phyloP scores from a whole-genome alignment of 2,329 filamentous ascomycete genomes.

The Atkinsonella texensis region DNA sequence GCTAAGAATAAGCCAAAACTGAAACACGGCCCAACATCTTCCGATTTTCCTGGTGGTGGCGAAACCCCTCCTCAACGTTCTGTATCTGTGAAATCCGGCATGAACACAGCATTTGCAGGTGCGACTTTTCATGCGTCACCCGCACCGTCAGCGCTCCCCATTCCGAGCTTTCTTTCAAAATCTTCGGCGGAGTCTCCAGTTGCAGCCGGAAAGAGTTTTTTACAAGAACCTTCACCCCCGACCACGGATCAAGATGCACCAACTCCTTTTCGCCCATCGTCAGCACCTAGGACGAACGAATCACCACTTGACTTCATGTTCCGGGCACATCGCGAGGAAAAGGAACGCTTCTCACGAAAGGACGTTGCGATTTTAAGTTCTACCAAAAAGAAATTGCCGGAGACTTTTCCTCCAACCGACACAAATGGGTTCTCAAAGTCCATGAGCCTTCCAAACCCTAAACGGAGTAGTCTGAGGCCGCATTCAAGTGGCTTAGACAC shows the following conservation, averaged over 20 bases:
- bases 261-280: constrained; percentile 28
- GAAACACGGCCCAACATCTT: constrained; percentile 23
- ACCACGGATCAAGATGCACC: constrained; percentile 39
- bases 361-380: constrained; percentile 25
- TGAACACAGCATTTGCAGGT: constrained; percentile 65
- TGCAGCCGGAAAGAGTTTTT: constrained; percentile 19
- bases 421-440: constrained; percentile 12
- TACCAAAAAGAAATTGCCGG: not conserved
- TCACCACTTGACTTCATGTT: constrained; percentile 88
- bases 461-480: constrained; percentile 13
- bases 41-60: constrained; percentile 27
- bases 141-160: constrained; percentile 76
- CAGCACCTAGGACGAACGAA: constrained; percentile 31
- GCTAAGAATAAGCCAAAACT: constrained; percentile 15
- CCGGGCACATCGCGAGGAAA: constrained; percentile 71
- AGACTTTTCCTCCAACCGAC: constrained; percentile 7
- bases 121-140: constrained; percentile 93
- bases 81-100: constrained; percentile 30
- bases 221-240: constrained; percentile 36
- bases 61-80: constrained; percentile 32
- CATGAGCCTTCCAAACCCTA: constrained; percentile 14
- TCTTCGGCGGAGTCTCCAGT: constrained; percentile 54
- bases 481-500: constrained; percentile 15
- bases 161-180: constrained; percentile 76
- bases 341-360: constrained; percentile 39